A percentile compares a stretch with the other conserved stretches of the same genome.
Evolutionary conservation across 2,329 filamentous ascomycete species (phyloP).

Genomic region (Aschersonia sp.): DNA sequence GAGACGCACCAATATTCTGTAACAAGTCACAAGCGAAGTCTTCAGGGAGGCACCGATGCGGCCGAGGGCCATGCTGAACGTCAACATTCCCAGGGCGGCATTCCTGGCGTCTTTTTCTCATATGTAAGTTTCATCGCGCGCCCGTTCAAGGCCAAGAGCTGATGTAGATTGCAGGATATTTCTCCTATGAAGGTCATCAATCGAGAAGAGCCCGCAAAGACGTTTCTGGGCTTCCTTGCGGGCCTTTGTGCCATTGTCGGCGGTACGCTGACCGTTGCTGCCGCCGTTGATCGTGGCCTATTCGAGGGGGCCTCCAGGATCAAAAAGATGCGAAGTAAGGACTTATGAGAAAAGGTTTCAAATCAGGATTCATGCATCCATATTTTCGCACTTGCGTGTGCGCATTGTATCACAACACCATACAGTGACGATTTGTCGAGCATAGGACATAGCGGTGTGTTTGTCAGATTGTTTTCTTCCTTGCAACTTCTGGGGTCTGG

Average conservation of each 20-base stretch:
- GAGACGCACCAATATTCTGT: conserved; percentile 98
- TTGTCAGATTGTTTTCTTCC: background rate
- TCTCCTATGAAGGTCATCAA: conserved; percentile 99
- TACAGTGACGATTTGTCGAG: background rate
- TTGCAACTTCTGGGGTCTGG: background rate
- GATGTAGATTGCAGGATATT: conserved; percentile 39
- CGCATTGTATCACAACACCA: background rate
- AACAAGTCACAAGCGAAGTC: conserved; percentile 85
- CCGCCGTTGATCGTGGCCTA: conserved; percentile 77
- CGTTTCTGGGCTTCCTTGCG: conserved; percentile 82
- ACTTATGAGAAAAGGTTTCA: conserved; percentile 23
- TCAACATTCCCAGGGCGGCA: conserved; percentile 77
- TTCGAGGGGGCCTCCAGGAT: conserved; percentile 79
- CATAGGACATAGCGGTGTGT: conserved; percentile 1
- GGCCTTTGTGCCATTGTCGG: conserved; percentile 91
- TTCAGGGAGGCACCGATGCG: conserved; percentile 70
- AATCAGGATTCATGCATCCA: too few species aligned
- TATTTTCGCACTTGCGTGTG: too few species aligned
- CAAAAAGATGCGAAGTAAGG: conserved; percentile 69
- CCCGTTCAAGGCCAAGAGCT: too few species aligned
- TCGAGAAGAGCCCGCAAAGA: conserved; percentile 78
- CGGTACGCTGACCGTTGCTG: conserved; percentile 88
- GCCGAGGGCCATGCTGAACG: conserved; percentile 87
- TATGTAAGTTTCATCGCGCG: conserved; percentile 50
- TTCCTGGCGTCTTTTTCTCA: conserved; percentile 96